Evolutionary conservation across 2,329 filamentous ascomycete species (phyloP).

Genomic region (Bipolaris zeicola): DNA sequence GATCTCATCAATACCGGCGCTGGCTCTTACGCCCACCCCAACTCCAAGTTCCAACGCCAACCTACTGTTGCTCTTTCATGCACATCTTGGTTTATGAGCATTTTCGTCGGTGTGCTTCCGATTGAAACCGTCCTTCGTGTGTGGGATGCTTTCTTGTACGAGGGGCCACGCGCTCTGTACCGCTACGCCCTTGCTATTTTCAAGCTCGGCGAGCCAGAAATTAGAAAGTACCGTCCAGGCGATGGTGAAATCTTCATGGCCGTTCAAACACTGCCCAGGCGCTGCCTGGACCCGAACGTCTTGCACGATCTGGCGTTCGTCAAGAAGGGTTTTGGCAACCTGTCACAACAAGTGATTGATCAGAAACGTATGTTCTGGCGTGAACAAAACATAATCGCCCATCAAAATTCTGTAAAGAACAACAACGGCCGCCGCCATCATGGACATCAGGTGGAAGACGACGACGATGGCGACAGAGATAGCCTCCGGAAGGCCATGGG

Average conservation of each 20-base stretch:
- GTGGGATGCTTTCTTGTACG: constrained; percentile 96
- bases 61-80: constrained; percentile 91
- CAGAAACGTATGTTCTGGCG: constrained; percentile 61
- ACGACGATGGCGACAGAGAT: constrained; percentile 27
- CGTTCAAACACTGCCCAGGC: constrained; percentile 83
- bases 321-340: constrained; percentile 77
- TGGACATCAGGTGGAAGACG: constrained; percentile 15
- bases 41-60: constrained; percentile 58
- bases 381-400: constrained; percentile 37
- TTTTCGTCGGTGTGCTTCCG: constrained; percentile 90
- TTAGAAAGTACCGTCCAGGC: constrained; percentile 73
- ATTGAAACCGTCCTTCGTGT: constrained; percentile 90
- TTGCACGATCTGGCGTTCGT: constrained; percentile 84
- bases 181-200: constrained; percentile 89
- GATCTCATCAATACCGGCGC: constrained; percentile 54
- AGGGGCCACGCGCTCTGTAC: constrained; percentile 92
- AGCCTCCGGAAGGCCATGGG: constrained; percentile 27
- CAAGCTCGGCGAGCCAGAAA: constrained; percentile 82
- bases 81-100: constrained; percentile 97
- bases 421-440: constrained; percentile 15
- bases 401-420: constrained; percentile 29
- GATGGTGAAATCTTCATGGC: constrained; percentile 97
- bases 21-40: constrained; percentile 42
- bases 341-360: constrained; percentile 83
- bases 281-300: constrained; percentile 78